These are phyloP conservation scores for Garcileccinum viscosum DNA, from an alignment of 1,284 basidiomycete genomes.

Conservation along the genomic window DNA sequence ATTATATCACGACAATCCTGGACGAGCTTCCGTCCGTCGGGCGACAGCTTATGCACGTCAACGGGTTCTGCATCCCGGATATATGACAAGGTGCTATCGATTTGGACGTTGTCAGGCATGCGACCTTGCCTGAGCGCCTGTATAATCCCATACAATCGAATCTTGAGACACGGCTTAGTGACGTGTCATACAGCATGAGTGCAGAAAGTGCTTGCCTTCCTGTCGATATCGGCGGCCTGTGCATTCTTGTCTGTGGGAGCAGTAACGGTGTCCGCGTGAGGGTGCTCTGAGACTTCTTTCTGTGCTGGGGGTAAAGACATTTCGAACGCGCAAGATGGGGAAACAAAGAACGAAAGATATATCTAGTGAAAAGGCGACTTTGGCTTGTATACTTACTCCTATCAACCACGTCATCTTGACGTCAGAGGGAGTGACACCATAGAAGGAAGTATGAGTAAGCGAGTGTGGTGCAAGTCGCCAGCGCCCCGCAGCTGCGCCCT, in stretches of 20 bases:
- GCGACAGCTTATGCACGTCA: slow-evolving; percentile 69
- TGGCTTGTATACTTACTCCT: slow-evolving; percentile 21
- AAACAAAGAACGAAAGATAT: neutral
- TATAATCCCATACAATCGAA: slow-evolving; percentile 79
- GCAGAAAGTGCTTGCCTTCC: slow-evolving; percentile 51
- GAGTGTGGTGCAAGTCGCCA: too few species aligned
- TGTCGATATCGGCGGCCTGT: slow-evolving; percentile 67
- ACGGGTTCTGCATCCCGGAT: slow-evolving; percentile 73
- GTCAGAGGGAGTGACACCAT: too few species aligned
- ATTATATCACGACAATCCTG: slow-evolving; percentile 78
- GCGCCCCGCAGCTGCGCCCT: too few species aligned
- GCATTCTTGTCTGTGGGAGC: slow-evolving; percentile 59
- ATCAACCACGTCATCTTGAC: slow-evolving; percentile 27
- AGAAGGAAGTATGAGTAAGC: too few species aligned
- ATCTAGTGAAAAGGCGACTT: neutral
- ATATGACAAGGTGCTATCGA: slow-evolving; percentile 76
- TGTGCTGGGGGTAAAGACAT: slow-evolving; percentile 71
- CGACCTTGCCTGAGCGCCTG: slow-evolving; percentile 80
- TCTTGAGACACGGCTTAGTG: slow-evolving; percentile 40
- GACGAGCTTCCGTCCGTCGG: slow-evolving; percentile 79
- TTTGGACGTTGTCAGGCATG: slow-evolving; percentile 82
- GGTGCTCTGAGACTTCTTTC: slow-evolving; percentile 65
- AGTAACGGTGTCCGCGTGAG: slow-evolving; percentile 58
- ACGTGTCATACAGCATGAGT: neutral
- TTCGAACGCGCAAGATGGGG: neutral